A percentile compares a stretch with the other conserved stretches of the same genome.
phyloP scores from a whole-genome alignment of 179 eudicot genomes.

The Gypsophila paniculata region DNA sequence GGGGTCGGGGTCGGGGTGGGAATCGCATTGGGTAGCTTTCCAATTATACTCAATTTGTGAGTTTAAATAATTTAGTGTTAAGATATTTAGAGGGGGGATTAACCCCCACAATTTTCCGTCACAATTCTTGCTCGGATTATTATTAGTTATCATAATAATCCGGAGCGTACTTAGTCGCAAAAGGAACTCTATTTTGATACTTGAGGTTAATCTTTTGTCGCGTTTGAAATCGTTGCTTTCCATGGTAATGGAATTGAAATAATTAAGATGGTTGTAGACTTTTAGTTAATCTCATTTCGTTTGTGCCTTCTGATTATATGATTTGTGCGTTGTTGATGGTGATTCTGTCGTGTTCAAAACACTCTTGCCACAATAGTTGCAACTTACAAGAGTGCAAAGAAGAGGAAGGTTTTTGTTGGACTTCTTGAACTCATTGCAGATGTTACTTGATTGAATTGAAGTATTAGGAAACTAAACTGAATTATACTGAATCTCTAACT shows the following conservation, averaged over 20 bases:
- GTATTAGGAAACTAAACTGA: no score
- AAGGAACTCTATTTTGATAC: conserved; percentile 17
- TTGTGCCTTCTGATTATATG: background rate
- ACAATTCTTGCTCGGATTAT: conserved; percentile 26
- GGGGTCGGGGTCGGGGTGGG: background rate
- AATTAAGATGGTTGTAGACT: conserved; percentile 5
- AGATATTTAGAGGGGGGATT: conserved; percentile 28
- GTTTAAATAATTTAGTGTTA: conserved; percentile 28
- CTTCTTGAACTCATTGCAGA: no score
- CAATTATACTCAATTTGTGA: conserved; percentile 13
- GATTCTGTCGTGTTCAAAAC: no score
- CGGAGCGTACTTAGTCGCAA: conserved; percentile 16
- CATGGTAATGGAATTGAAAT: conserved; percentile 19
- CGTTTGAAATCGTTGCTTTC: conserved; percentile 22
- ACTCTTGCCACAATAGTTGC: no score
- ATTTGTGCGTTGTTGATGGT: background rate
- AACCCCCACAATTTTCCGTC: conserved; percentile 30
- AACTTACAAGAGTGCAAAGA: no score
- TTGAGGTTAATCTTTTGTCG: conserved; percentile 17
- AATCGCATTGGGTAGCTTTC: conserved; percentile 19
- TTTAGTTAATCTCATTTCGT: background rate
- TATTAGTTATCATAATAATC: conserved; percentile 5
- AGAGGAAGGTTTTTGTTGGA: no score
- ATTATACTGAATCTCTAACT: no score
- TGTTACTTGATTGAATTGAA: no score